A percentile compares a stretch with the other conserved stretches of the same genome.
Evolutionary conservation across 2,329 filamentous ascomycete species (phyloP).

Genomic region (Tolypocladium ophioglossoides): DNA sequence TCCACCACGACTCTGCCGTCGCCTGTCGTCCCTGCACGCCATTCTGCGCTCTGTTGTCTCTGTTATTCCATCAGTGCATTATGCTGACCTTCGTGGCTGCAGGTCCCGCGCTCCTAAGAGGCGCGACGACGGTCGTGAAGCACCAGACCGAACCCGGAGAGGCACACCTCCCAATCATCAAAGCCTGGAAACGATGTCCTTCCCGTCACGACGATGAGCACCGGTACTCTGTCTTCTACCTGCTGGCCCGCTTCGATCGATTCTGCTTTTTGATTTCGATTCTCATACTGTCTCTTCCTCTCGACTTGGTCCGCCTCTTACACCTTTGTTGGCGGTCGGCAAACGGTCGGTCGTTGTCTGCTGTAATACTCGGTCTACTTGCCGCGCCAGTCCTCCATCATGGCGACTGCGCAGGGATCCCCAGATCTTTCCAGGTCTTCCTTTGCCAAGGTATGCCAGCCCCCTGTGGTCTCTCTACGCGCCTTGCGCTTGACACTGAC

Average conservation of each 20-base stretch:
- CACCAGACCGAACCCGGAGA: background rate
- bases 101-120: background rate
- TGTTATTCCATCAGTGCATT: background rate
- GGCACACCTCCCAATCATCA: background rate
- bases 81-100: background rate
- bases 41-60: background rate
- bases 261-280: slow-evolving; percentile 42
- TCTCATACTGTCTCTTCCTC: slow-evolving; percentile 20
- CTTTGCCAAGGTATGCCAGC: slow-evolving; percentile 59
- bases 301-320: slow-evolving; percentile 7
- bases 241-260: slow-evolving; percentile 41
- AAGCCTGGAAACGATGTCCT: slow-evolving; percentile 19
- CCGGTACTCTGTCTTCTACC: slow-evolving; percentile 36
- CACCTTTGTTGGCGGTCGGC: slow-evolving; percentile 1
- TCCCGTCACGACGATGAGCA: slow-evolving; percentile 43
- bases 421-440: slow-evolving; percentile 48
- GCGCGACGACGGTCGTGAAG: background rate
- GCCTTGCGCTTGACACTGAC: background rate
- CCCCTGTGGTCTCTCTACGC: background rate
- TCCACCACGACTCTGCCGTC: background rate
- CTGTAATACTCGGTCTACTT: slow-evolving; percentile 4
- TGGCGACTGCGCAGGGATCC: slow-evolving; percentile 37
- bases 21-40: background rate
- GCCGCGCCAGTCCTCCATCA: slow-evolving; percentile 17
- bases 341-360: slow-evolving; percentile 3